Evolutionary conservation across 2,329 filamentous ascomycete species (phyloP).

Genomic region (Dothistroma pini): DNA sequence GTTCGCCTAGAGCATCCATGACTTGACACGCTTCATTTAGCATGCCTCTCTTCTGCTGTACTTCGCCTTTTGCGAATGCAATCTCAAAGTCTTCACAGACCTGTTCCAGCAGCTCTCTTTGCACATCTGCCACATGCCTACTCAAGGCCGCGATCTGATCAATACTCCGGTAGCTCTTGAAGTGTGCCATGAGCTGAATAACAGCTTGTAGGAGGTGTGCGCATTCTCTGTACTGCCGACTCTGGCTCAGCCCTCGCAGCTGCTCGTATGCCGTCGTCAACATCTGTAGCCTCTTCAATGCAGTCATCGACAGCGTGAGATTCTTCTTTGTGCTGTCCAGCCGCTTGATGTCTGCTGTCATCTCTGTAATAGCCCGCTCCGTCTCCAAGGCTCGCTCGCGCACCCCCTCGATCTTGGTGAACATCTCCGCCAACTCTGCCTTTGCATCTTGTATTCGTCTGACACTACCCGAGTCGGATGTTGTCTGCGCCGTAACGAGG

Average conservation of each 20-base stretch:
- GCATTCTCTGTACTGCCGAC: constrained; percentile 90
- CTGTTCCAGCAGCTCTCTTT: constrained; percentile 89
- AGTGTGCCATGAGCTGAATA: constrained; percentile 95
- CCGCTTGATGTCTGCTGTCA: constrained; percentile 98
- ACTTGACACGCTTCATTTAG: constrained; percentile 86
- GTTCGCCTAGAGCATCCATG: constrained; percentile 90
- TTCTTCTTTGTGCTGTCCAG: constrained; percentile 96
- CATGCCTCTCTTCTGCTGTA: constrained; percentile 63
- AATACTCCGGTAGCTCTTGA: constrained; percentile 96
- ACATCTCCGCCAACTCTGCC: constrained; percentile 81
- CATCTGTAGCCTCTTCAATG: constrained; percentile 96
- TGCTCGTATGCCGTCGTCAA: constrained; percentile 99
- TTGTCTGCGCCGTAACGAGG: constrained; percentile 72
- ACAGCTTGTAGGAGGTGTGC: constrained; percentile 91
- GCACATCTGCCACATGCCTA: constrained; percentile 87
- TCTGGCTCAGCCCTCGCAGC: constrained; percentile 74
- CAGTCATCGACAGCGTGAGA: constrained; percentile 95
- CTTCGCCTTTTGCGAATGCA: constrained; percentile 84
- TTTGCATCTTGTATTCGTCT: constrained; percentile 89
- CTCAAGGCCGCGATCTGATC: constrained; percentile 95
- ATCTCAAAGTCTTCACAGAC: constrained; percentile 99
- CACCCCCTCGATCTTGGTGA: constrained; percentile 92
- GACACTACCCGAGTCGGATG: constrained; percentile 81
- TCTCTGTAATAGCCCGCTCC: constrained; percentile 92
- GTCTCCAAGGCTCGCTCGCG: constrained; percentile 85